Base-by-base conservation (phyloP, 2,329 filamentous ascomycete species). In the Cercospora citrullina region DNA sequence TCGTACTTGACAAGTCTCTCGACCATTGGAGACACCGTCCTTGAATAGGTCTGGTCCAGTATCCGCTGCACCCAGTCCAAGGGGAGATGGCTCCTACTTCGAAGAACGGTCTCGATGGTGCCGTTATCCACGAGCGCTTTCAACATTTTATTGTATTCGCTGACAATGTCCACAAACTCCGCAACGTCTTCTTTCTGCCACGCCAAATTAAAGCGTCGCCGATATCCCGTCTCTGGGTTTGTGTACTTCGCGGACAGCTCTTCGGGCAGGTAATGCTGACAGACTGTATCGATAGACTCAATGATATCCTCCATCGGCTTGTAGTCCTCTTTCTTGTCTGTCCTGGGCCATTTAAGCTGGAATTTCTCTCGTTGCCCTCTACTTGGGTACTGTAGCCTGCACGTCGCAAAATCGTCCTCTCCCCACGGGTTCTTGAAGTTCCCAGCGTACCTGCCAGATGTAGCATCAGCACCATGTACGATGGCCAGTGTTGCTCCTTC, bases 21-120 rank as follows among this genome's bases (percentile, higher is more conserved):
- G 26, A 97, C 93, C 69, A 91, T 89, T 5, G 93, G 94, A 1
- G 94, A 95, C 7, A 99, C 95, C 5, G 93, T 96, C 61, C 95
- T 92, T 75, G 94, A 89, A 81, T 97, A 98, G 23, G 93, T 91
- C 78, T 99, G 87, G 55, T 88, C 87, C 53, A 91, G 84, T 6
- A 91, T 89, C 18, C 97, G 82, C 69, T 75, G 71, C 21, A 78
- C 73, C 77, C 75, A 90, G 80, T 98, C 97, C 18, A 94, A 90
- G 77, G 97, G 85, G 45, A 91, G 83, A 58, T 87, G 85, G 74
- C 91, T 89, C 77, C 88, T 87, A 59, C 83, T 81, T 72, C 91
- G 87, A 58, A 98, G 84, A 72, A 91, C 90, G 73, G 86, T 88
- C 21, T 88, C 86, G 69, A 98, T 87, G 9, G 87, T 88, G 48